phyloP scores from a whole-genome alignment of 441 rosid species.

The Adansonia rubrostipa region DNA sequence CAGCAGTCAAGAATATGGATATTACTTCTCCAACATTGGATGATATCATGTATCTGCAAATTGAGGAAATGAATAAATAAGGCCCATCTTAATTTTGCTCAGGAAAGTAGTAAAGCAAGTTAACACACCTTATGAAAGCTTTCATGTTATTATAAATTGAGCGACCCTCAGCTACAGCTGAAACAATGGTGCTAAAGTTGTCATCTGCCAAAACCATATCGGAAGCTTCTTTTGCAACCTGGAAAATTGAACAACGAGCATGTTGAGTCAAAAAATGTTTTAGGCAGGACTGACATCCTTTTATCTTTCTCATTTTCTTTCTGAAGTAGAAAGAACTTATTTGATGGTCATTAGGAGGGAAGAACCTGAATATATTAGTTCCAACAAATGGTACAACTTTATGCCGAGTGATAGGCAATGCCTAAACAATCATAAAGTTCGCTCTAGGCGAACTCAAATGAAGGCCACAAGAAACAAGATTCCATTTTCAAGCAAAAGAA shows the following conservation, averaged over 20 bases:
- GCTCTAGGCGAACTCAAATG: not conserved
- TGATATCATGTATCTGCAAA: conserved; percentile 86
- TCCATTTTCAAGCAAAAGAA: conserved; percentile 13
- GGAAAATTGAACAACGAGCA: conserved; percentile 13
- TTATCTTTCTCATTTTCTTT: conserved; percentile 1
- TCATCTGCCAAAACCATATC: conserved; percentile 95
- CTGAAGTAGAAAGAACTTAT: conserved; percentile 7
- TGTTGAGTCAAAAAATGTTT: not conserved
- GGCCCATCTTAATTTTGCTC: conserved; percentile 1
- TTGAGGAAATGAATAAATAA: conserved; percentile 25
- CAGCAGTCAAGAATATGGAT: conserved; percentile 81
- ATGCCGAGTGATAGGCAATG: not conserved
- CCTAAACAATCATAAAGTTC: not conserved
- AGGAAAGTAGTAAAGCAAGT: conserved; percentile 9
- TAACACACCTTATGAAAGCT: conserved; percentile 78
- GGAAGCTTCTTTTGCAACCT: conserved; percentile 82
- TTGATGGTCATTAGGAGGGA: not conserved
- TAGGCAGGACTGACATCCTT: not conserved
- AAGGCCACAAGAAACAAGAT: not conserved
- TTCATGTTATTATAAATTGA: conserved; percentile 87
- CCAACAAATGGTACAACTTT: not conserved
- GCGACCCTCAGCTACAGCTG: conserved; percentile 87
- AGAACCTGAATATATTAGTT: not conserved
- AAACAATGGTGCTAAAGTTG: conserved; percentile 78
- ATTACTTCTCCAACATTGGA: conserved; percentile 93